Percentiles rank a stretch among this genome's conserved stretches.
Conservation (phyloP, 2,329 filamentous ascomycete species). For the Fonsecaea pedrosoi region DNA sequence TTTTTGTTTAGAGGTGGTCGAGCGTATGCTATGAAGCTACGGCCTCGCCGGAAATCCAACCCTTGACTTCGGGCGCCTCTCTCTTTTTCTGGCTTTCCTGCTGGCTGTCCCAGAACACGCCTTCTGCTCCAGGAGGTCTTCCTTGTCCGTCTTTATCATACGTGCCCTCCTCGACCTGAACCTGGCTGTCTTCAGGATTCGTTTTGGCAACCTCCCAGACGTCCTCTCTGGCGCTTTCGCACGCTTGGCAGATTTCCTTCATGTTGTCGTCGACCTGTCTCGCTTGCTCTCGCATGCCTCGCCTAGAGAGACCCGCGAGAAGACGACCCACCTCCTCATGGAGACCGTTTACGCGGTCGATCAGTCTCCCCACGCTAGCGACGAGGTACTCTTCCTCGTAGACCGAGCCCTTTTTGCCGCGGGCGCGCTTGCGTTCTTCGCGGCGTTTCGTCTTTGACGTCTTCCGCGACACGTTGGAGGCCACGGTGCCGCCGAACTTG, state of each 20-base stretch:
- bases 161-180: conserved; percentile 23
- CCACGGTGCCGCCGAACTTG: conserved; percentile 59
- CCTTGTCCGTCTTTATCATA: conserved; percentile 39
- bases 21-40: conserved; percentile 10
- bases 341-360: conserved; percentile 78
- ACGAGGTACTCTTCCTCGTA: conserved; percentile 98
- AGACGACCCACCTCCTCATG: conserved; percentile 75
- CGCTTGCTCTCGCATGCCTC: conserved; percentile 87
- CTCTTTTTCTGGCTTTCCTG: conserved; percentile 46
- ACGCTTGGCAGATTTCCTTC: conserved; percentile 75
- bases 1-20: background rate
- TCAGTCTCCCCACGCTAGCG: conserved; percentile 80
- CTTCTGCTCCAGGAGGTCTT: conserved; percentile 42
- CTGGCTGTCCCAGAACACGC: conserved; percentile 51
- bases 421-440: conserved; percentile 92
- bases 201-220: conserved; percentile 64
- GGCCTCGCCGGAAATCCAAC: conserved; percentile 45
- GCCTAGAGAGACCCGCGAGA: conserved; percentile 75
- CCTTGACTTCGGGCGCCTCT: conserved; percentile 61
- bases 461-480: conserved; percentile 75
- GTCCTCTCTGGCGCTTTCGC: conserved; percentile 69
- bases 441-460: conserved; percentile 86
- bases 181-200: conserved; percentile 35
- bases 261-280: conserved; percentile 76
- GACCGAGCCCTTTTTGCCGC: conserved; percentile 93